A percentile compares a stretch with the other conserved stretches of the same genome.
These are phyloP conservation scores for Pelargonium myrrhifolium DNA, from an alignment of 441 rosid genomes.

Conservation along the genomic window DNA sequence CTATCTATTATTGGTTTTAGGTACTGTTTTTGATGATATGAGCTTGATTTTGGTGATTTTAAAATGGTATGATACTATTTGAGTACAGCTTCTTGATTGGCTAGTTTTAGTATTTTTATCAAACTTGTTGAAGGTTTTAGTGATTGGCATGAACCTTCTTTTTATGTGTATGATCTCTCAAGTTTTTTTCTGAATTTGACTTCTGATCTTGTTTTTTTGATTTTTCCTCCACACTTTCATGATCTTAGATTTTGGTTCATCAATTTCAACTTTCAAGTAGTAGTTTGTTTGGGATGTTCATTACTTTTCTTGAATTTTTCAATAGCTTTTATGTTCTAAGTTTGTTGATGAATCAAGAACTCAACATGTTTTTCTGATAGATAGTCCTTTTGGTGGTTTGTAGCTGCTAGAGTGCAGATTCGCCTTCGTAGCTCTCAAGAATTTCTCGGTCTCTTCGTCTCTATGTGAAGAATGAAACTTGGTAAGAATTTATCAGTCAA, in stretches of 20 bases:
- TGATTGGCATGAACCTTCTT: neutral
- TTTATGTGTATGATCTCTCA: neutral
- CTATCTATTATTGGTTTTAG: neutral
- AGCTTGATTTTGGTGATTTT: neutral
- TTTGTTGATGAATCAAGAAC: neutral
- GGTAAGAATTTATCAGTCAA: neutral
- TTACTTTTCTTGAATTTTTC: neutral
- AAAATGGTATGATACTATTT: neutral
- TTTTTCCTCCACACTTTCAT: neutral
- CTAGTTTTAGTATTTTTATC: neutral
- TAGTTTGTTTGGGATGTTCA: neutral
- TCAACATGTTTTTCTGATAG: neutral
- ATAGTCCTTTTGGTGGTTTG: neutral
- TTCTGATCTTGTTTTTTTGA: neutral
- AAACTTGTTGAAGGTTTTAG: neutral
- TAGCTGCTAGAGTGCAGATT: conserved; percentile 1
- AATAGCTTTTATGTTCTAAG: neutral
- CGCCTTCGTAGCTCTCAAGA: neutral
- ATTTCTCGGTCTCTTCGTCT: neutral
- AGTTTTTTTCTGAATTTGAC: neutral
- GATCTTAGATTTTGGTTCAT: neutral
- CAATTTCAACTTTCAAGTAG: neutral
- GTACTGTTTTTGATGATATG: neutral
- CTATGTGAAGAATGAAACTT: conserved; percentile 3
- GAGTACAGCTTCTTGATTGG: conserved; percentile 6